Conservation (phyloP, 2,329 filamentous ascomycete genomes). For the Leptographium galeiforme region DNA sequence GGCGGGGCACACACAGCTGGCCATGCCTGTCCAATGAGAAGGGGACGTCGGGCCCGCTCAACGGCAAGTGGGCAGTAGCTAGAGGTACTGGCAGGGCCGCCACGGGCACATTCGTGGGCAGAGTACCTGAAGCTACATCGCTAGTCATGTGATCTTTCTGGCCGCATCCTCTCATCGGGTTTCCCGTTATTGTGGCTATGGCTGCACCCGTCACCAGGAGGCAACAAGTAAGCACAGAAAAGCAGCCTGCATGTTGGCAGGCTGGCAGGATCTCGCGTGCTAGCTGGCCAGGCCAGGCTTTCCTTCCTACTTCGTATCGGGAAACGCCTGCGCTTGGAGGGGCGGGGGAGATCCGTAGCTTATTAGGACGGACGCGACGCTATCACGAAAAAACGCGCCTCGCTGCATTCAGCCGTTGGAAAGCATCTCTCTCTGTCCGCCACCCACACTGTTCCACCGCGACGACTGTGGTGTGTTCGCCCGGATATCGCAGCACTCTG, state of each 20-base stretch:
- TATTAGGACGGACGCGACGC: constrained; percentile 1
- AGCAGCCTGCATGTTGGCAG: too few relatives aligned
- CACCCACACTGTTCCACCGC: constrained; percentile 1
- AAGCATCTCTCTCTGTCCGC: not conserved
- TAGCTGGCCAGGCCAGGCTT: too few relatives aligned
- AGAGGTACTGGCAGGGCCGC: not conserved
- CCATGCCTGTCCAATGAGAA: constrained; percentile 3
- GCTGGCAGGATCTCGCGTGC: too few relatives aligned
- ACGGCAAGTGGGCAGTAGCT: not conserved
- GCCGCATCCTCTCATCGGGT: too few relatives aligned
- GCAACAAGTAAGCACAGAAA: too few relatives aligned
- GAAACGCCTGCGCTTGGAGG: not conserved
- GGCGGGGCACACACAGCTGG: constrained; percentile 12
- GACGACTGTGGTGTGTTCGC: not conserved
- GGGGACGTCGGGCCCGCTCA: not conserved
- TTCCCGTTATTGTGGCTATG: too few relatives aligned
- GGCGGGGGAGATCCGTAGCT: not conserved
- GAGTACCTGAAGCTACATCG: too few relatives aligned
- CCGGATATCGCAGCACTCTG: too few relatives aligned
- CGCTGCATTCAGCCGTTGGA: not conserved
- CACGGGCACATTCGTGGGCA: too few relatives aligned
- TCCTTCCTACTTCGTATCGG: not conserved
- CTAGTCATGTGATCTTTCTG: too few relatives aligned
- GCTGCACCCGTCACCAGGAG: too few relatives aligned
- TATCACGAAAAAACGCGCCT: constrained; percentile 3